Evolutionary conservation across 2,329 filamentous ascomycete genomes (phyloP).

Genomic region (Pseudopithomyces chartarum): DNA sequence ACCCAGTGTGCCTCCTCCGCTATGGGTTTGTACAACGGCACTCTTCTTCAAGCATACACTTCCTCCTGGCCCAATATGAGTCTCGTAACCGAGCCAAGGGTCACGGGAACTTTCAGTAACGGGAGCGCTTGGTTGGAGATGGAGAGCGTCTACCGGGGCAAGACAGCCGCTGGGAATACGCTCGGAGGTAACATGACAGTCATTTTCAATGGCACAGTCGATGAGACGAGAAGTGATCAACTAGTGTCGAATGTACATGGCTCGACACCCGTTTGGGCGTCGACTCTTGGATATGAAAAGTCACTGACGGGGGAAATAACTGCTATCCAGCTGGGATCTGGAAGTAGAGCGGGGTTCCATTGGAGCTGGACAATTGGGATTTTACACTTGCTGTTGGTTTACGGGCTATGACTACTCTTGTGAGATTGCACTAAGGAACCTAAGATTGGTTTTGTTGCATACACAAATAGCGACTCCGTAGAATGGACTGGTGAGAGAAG

Average conservation of each 20-base stretch:
- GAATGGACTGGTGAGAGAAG: too few relatives aligned
- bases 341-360: background rate
- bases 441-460: too few relatives aligned
- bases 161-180: background rate
- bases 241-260: constrained; percentile 4
- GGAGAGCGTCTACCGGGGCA: constrained; percentile 1
- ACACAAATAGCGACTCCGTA: too few relatives aligned
- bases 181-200: constrained; percentile 5
- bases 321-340: background rate
- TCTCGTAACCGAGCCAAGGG: constrained; percentile 1
- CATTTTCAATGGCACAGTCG: constrained; percentile 5
- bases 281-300: constrained; percentile 8
- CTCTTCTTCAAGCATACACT: background rate
- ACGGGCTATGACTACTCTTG: background rate
- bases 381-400: background rate
- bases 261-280: constrained; percentile 3
- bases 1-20: background rate
- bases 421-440: too few relatives aligned
- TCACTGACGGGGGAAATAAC: background rate
- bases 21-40: constrained; percentile 3
- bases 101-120: constrained; percentile 4
- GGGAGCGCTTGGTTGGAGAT: constrained; percentile 5
- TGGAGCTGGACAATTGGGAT: background rate
- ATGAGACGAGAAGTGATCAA: constrained; percentile 3
- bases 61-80: background rate